Evolutionary conservation across 2,329 filamentous ascomycete species (phyloP).

Genomic region (Simplicillium aogashimaense): DNA sequence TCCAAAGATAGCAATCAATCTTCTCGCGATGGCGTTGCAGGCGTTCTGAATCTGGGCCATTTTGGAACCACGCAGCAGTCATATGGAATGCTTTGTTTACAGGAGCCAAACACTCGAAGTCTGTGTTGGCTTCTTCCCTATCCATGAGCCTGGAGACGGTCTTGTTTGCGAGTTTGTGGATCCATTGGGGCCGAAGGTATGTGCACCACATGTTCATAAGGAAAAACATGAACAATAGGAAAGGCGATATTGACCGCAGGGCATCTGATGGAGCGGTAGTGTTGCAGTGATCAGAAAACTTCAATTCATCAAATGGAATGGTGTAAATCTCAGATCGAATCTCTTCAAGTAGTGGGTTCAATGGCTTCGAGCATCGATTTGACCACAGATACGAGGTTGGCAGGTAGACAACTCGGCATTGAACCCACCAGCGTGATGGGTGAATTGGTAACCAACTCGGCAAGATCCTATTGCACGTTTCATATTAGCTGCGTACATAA

Average conservation of each 20-base stretch:
- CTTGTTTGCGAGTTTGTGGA: background rate
- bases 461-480: background rate
- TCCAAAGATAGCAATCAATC: constrained; percentile 55
- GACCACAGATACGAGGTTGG: constrained; percentile 1
- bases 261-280: no score
- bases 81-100: constrained; percentile 2
- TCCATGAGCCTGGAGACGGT: background rate
- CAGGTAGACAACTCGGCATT: constrained; percentile 1
- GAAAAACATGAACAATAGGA: no score
- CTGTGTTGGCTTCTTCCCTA: background rate
- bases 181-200: no score
- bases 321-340: background rate
- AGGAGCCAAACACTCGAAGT: constrained; percentile 1
- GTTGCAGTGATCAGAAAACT: no score
- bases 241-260: no score
- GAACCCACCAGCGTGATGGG: constrained; percentile 1
- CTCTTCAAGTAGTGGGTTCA: background rate
- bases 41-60: background rate
- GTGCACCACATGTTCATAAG: no score
- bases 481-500: no score
- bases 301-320: background rate
- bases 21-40: constrained; percentile 51
- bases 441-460: background rate
- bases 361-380: background rate
- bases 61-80: background rate